Percentiles rank a stretch among this genome's conserved stretches.
Evolutionary conservation across 306 rosid species (phyloP).

Genomic region (Quercus gilva): DNA sequence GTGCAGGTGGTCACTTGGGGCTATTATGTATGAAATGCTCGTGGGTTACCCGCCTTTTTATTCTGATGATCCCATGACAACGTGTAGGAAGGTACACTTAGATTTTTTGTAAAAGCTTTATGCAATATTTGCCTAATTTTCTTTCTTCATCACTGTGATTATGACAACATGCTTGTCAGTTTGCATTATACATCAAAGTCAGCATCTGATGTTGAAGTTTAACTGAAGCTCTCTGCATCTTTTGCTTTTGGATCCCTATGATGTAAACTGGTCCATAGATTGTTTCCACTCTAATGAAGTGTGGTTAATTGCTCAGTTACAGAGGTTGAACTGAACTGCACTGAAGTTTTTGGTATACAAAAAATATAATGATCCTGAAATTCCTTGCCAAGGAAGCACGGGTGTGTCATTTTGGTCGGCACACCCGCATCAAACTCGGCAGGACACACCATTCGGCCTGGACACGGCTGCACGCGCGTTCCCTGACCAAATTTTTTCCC

Average conservation of each 20-base stretch:
- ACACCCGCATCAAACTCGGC: no score
- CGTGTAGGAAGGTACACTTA: conserved; percentile 85
- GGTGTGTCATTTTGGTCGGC: no score
- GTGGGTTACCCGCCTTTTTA: conserved; percentile 98
- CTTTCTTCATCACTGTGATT: conserved; percentile 1
- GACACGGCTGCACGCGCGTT: fast-evolving
- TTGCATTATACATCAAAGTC: conserved; percentile 7
- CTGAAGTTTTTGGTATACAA: background rate
- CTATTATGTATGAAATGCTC: conserved; percentile 98
- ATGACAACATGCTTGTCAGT: background rate
- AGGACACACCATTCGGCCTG: no score
- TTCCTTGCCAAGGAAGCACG: no score
- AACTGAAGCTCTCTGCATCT: conserved; percentile 1
- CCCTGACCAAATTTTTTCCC: no score
- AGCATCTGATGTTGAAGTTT: conserved; percentile 12
- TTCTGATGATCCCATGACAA: conserved; percentile 98
- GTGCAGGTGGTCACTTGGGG: conserved; percentile 99
- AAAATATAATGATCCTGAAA: background rate
- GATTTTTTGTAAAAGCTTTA: background rate
- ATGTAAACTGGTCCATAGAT: background rate
- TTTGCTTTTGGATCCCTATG: background rate
- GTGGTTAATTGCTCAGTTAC: background rate
- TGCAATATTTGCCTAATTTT: background rate
- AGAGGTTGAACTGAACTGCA: background rate
- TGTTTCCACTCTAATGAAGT: background rate